Evolutionary conservation across 805 yeast species (phyloP), one percentile per base, ranked within the genome.

Genomic region (Spathaspora boniae): DNA sequence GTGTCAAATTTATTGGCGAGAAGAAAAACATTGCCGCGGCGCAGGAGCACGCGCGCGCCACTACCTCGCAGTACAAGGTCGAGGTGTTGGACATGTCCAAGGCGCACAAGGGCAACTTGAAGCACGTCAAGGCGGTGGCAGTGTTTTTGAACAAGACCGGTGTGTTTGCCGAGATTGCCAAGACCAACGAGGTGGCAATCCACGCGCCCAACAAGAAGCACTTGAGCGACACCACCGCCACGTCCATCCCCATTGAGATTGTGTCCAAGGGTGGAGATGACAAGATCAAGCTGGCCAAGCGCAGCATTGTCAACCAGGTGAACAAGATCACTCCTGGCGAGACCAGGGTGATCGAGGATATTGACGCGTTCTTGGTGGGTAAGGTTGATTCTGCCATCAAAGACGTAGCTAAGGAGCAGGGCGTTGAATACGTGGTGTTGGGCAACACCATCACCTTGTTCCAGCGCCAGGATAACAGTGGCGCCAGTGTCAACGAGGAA

Each of bases 71-170:
- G 37, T 78, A 71, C 53, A 65, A 71, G 38, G 76, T 81, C 26
- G 87, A 80, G 45, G 62, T 78, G 23, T 70, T 93, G 52, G 95
- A 88, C 50, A 80, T 93, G 58, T 79, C 94, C 8, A 82, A 76
- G 59, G 95, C 98, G 20, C 97, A 93, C 57, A 85, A 87, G 51
- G 86, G 84, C 45, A 77, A 86, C 53, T 53, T 76, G 35, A 56
- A 65, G 12, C 98, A 93, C 51, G 96, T 95, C 7, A 76, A 77
- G 42, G 73, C 79, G 26, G 68, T 93, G 38, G 82, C 87, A 28
- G 70, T 82, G 9, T 85, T 70, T 56, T 81, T 93, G 46, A 56
- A 62, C 36, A 67, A 73, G 42, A 65, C 76, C 39, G 72, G 75
- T 21, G 54, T 65, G 24, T 71, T 82, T 45, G 48, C 60, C 28